Evolutionary conservation across 331 rosid species (phyloP).

Genomic region (Acacia pycnantha): DNA sequence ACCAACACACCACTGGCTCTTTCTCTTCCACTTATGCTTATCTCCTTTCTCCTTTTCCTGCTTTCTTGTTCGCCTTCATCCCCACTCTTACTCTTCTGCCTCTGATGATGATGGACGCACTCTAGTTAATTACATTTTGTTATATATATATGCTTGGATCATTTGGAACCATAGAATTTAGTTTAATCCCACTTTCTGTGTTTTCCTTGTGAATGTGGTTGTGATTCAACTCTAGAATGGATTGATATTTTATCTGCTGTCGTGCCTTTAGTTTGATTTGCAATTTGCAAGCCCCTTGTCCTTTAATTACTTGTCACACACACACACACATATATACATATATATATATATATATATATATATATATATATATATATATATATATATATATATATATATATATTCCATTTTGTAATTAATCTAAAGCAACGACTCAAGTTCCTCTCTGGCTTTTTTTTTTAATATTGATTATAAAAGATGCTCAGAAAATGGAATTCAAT

Average conservation of each 20-base stretch:
- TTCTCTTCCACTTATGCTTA: constrained; percentile 22
- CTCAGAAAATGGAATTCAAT: too few species aligned
- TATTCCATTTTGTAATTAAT: too few species aligned
- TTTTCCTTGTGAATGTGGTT: constrained; percentile 8
- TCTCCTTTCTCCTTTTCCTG: not conserved
- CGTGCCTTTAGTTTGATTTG: not conserved
- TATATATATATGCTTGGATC: not conserved
- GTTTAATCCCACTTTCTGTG: not conserved
- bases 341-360: too few species aligned
- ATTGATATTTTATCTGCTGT: not conserved
- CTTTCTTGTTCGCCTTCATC: constrained; percentile 1
- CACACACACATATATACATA: too few species aligned
- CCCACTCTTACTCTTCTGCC: constrained; percentile 24
- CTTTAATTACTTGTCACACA: not conserved
- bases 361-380: too few species aligned
- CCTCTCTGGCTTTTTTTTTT: too few species aligned
- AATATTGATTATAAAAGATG: too few species aligned
- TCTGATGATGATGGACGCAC: not conserved
- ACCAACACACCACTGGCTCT: constrained; percentile 48
- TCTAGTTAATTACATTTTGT: not conserved
- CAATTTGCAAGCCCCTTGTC: not conserved
- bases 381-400: too few species aligned
- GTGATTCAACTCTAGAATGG: not conserved
- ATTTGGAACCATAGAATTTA: not conserved
- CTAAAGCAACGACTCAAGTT: too few species aligned